phyloP scores from a whole-genome alignment of 805 yeast species.

The Candida nitratophila region DNA sequence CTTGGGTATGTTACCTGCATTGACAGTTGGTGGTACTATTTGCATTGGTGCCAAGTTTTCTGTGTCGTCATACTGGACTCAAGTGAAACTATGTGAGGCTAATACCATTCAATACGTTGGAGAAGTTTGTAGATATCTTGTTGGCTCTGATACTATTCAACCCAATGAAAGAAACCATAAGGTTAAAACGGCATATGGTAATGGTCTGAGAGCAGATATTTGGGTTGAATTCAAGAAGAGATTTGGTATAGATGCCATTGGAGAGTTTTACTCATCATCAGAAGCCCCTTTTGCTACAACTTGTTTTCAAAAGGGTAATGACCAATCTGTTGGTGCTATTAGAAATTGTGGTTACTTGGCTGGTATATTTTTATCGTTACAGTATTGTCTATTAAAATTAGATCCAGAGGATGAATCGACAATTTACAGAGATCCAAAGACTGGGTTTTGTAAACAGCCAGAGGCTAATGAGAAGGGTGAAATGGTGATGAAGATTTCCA shows the following conservation, averaged over 20 bases:
- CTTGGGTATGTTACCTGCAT: slow-evolving; percentile 59
- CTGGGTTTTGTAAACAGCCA: slow-evolving; percentile 51
- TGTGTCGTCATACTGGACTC: slow-evolving; percentile 77
- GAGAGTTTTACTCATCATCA: slow-evolving; percentile 85
- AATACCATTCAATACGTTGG: slow-evolving; percentile 85
- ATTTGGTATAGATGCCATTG: slow-evolving; percentile 60
- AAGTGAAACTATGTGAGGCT: slow-evolving; percentile 58
- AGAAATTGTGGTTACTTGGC: slow-evolving; percentile 74
- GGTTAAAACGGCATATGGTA: slow-evolving; percentile 70
- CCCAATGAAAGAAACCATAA: slow-evolving; percentile 51
- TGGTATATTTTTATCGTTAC: slow-evolving; percentile 43
- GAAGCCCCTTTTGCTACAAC: slow-evolving; percentile 81
- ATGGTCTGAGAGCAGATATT: slow-evolving; percentile 76
- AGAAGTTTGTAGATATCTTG: slow-evolving; percentile 74
- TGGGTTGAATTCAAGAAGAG: slow-evolving; percentile 72
- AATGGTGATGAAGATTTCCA: slow-evolving; percentile 60
- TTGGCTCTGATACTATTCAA: neutral
- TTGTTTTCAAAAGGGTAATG: slow-evolving; percentile 40
- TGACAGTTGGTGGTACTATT: slow-evolving; percentile 55
- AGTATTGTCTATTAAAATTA: slow-evolving; percentile 55
- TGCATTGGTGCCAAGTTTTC: slow-evolving; percentile 71
- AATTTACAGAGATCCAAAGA: slow-evolving; percentile 57
- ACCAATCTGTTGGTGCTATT: slow-evolving; percentile 64
- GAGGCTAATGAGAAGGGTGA: slow-evolving; percentile 66
- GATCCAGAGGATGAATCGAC: slow-evolving; percentile 68